Conservation (phyloP, 2,329 filamentous ascomycete genomes). For the Aureobasidium musti region DNA sequence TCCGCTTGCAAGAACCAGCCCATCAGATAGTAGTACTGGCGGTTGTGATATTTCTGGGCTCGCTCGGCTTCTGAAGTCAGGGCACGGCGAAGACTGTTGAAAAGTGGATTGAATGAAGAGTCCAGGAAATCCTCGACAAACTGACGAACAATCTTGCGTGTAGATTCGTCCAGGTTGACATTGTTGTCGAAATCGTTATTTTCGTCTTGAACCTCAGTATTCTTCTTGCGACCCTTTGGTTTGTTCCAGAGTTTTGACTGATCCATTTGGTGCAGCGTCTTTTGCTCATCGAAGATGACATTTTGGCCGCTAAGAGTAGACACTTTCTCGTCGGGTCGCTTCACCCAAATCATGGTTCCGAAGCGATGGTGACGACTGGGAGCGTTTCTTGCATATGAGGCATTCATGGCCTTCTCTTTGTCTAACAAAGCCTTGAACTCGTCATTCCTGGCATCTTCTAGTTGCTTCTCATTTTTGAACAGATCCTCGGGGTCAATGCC, state of each 20-base stretch:
- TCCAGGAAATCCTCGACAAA: constrained; percentile 96
- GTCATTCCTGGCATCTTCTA: constrained; percentile 66
- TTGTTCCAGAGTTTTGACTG: constrained; percentile 87
- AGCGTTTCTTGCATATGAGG: constrained; percentile 72
- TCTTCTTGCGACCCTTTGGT: constrained; percentile 58
- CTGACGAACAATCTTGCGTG: constrained; percentile 71
- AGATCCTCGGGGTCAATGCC: constrained; percentile 80
- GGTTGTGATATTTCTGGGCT: constrained; percentile 71
- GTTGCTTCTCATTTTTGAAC: constrained; percentile 77
- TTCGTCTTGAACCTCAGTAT: constrained; percentile 53
- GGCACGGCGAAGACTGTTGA: constrained; percentile 80
- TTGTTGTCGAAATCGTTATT: constrained; percentile 73
- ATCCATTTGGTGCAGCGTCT: constrained; percentile 85
- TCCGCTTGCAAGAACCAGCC: constrained; percentile 86
- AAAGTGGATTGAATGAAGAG: constrained; percentile 87
- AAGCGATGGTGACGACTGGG: constrained; percentile 91
- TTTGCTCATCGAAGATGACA: constrained; percentile 70
- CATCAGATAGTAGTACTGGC: constrained; percentile 89
- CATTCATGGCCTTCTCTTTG: constrained; percentile 81
- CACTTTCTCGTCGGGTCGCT: constrained; percentile 79
- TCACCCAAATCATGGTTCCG: constrained; percentile 96
- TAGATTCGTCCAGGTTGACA: constrained; percentile 67
- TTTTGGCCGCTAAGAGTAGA: constrained; percentile 88
- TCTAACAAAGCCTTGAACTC: constrained; percentile 74
- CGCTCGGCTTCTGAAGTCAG: constrained; percentile 88